These are phyloP conservation scores for Schizochytrium sp. DNA, from an alignment of 108 stramenopile species.

Conservation along the genomic window DNA sequence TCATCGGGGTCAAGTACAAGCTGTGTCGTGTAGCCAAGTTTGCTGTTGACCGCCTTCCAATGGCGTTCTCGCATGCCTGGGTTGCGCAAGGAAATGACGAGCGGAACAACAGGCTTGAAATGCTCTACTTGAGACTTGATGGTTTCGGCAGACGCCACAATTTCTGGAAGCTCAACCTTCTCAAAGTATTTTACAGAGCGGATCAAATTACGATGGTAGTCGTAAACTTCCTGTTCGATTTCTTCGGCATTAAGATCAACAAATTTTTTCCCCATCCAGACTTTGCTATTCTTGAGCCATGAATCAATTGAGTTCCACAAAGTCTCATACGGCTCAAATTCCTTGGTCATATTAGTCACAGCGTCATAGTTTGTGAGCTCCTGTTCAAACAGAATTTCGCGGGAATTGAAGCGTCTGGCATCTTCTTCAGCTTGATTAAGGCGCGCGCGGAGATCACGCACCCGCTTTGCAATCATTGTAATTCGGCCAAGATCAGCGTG, in stretches of 20 bases:
- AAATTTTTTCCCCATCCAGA: slow-evolving; percentile 71
- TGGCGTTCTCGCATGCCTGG: slow-evolving; percentile 74
- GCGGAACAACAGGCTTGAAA: slow-evolving; percentile 73
- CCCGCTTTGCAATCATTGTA: slow-evolving; percentile 66
- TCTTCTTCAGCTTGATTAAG: slow-evolving; percentile 71
- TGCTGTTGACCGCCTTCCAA: slow-evolving; percentile 67
- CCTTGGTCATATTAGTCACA: slow-evolving; percentile 69
- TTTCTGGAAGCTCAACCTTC: slow-evolving; percentile 64
- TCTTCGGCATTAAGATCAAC: slow-evolving; percentile 72
- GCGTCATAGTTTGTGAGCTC: slow-evolving; percentile 78
- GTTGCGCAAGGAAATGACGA: slow-evolving; percentile 73
- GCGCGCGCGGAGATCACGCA: slow-evolving; percentile 64
- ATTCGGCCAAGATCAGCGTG: slow-evolving; percentile 70
- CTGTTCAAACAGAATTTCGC: slow-evolving; percentile 76
- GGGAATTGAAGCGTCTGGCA: slow-evolving; percentile 75
- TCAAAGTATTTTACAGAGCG: slow-evolving; percentile 75
- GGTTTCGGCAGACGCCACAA: slow-evolving; percentile 72
- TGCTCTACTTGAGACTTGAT: slow-evolving; percentile 71
- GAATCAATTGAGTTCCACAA: slow-evolving; percentile 76
- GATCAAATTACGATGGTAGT: slow-evolving; percentile 69
- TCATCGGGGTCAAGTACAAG: slow-evolving; percentile 67
- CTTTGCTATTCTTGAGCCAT: slow-evolving; percentile 69
- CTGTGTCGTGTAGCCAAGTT: slow-evolving; percentile 47
- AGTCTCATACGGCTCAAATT: slow-evolving; percentile 77
- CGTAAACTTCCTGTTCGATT: slow-evolving; percentile 69